Conservation (phyloP, 805 yeast genomes). For the Nakazawaea wickerhamii region DNA sequence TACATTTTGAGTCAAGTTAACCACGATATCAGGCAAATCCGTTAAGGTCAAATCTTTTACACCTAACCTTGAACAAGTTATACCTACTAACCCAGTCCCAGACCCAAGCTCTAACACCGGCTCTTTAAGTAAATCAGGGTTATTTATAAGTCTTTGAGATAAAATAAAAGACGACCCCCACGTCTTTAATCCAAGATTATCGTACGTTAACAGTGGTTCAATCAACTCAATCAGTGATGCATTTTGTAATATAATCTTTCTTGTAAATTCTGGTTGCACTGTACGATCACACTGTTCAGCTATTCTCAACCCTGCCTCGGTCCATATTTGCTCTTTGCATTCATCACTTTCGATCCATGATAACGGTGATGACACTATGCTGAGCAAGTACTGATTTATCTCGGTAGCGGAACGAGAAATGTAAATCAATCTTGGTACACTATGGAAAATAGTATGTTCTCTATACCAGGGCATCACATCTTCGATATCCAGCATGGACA, state of each 20-base stretch:
- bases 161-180: constrained; percentile 91
- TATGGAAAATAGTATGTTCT: constrained; percentile 20
- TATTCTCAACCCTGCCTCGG: constrained; percentile 57
- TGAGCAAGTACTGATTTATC: constrained; percentile 43
- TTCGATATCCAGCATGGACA: constrained; percentile 23
- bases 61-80: constrained; percentile 55
- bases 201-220: constrained; percentile 86
- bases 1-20: constrained; percentile 59
- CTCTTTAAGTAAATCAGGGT: constrained; percentile 19
- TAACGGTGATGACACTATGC: constrained; percentile 42
- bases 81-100: constrained; percentile 91
- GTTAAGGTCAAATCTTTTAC: constrained; percentile 46
- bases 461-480: constrained; percentile 41
- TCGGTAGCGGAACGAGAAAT: constrained; percentile 25
- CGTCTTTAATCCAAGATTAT: constrained; percentile 85
- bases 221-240: constrained; percentile 32
- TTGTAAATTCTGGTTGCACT: constrained; percentile 65
- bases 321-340: constrained; percentile 36
- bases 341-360: constrained; percentile 36
- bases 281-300: constrained; percentile 83
- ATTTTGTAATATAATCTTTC: constrained; percentile 43
- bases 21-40: constrained; percentile 73
- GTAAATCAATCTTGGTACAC: constrained; percentile 23
- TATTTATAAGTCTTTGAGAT: constrained; percentile 43
- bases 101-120: constrained; percentile 78